phyloP scores from a whole-genome alignment of 2,329 filamentous ascomycete species.

The Leptographium radiaticola region DNA sequence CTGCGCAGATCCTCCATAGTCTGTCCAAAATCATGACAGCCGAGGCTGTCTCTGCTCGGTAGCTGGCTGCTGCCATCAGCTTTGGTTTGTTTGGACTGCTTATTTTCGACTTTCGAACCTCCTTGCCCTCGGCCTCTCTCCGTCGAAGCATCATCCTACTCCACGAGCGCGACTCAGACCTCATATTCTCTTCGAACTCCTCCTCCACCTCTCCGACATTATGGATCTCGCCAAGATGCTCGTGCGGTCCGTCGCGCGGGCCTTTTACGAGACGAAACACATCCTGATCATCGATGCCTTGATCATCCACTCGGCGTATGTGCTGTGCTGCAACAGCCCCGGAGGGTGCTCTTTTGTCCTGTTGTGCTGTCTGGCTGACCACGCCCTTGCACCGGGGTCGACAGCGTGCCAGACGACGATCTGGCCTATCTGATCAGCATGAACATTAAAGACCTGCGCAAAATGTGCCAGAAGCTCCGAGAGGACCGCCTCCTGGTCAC shows the following conservation, averaged over 20 bases:
- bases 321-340: background rate
- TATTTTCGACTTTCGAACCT: background rate
- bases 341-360: background rate
- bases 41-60: conserved; percentile 2
- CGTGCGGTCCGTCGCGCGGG: conserved; percentile 72
- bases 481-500: conserved; percentile 78
- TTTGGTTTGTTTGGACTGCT: background rate
- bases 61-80: conserved; percentile 7
- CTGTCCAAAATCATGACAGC: conserved; percentile 8
- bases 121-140: background rate
- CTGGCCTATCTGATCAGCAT: conserved; percentile 76
- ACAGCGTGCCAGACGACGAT: conserved; percentile 63
- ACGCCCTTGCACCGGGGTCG: background rate
- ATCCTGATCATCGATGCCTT: conserved; percentile 78
- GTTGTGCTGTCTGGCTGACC: conserved; percentile 13
- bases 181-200: background rate
- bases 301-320: conserved; percentile 68
- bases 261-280: conserved; percentile 77
- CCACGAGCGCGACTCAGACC: background rate
- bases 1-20: background rate
- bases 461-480: conserved; percentile 70
- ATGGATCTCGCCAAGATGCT: conserved; percentile 57
- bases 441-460: conserved; percentile 84
- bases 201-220: background rate
- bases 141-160: background rate